phyloP scores from a whole-genome alignment of 2,329 filamentous ascomycete genomes.

The Pseudonectria buxi region DNA sequence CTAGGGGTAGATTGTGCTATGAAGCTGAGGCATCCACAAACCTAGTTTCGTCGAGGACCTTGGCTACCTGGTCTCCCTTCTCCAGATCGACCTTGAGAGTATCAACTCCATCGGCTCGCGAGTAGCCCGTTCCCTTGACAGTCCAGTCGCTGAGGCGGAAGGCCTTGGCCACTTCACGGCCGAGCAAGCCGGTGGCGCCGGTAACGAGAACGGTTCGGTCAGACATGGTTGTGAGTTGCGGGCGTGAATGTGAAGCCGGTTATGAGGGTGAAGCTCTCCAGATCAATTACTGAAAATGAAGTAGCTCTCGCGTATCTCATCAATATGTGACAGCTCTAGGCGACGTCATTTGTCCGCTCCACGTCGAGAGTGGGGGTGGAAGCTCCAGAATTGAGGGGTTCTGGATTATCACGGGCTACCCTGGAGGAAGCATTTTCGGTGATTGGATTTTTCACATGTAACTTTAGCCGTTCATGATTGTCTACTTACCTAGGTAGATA shows the following conservation, averaged over 20 bases:
- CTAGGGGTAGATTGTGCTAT: too few species aligned
- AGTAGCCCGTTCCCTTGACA: slow-evolving; percentile 68
- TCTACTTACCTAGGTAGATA: too few species aligned
- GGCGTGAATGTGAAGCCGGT: too few species aligned
- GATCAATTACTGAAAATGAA: not conserved
- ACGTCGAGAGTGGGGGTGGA: too few species aligned
- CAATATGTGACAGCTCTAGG: not conserved
- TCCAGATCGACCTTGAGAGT: slow-evolving; percentile 55
- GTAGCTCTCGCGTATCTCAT: not conserved
- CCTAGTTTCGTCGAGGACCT: slow-evolving; percentile 48
- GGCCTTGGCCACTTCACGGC: slow-evolving; percentile 66
- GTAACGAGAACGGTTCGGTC: slow-evolving; percentile 62
- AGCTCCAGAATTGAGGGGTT: too few species aligned
- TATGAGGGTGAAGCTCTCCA: not conserved
- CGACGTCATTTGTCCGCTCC: slow-evolving; percentile 6
- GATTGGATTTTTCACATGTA: too few species aligned
- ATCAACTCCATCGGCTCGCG: slow-evolving; percentile 62
- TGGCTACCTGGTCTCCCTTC: slow-evolving; percentile 39
- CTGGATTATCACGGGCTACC: too few species aligned
- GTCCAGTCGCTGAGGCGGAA: slow-evolving; percentile 59
- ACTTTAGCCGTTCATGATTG: too few species aligned
- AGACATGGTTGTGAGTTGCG: slow-evolving; percentile 9
- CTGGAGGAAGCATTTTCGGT: too few species aligned
- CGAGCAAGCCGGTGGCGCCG: slow-evolving; percentile 77
- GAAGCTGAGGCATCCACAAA: slow-evolving; percentile 21